These are phyloP conservation scores for Phytophthora quininea DNA, from an alignment of 352 stramenopile species.

Conservation along the genomic window DNA sequence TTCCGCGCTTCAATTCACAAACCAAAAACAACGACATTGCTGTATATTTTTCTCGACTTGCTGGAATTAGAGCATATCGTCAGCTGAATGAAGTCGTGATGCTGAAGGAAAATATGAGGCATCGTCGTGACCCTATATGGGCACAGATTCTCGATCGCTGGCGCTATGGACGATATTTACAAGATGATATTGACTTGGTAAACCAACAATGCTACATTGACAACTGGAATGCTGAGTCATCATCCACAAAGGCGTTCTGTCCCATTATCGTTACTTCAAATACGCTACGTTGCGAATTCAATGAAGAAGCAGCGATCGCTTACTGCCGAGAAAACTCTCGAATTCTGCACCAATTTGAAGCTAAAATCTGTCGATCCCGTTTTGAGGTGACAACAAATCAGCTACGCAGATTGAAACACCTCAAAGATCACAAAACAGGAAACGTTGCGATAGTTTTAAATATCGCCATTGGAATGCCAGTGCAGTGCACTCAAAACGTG, in stretches of 20 bases:
- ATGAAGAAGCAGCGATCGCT: neutral
- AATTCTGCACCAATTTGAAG: neutral
- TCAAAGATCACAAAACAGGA: conserved; percentile 9
- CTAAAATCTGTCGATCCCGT: neutral
- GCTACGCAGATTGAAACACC: neutral
- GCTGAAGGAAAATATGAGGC: neutral
- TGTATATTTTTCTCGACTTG: neutral
- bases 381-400: neutral
- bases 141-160: neutral
- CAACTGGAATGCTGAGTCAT: neutral
- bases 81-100: conserved; percentile 2
- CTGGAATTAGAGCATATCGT: conserved; percentile 1
- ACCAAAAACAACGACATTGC: neutral
- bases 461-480: neutral
- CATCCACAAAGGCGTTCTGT: neutral
- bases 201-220: neutral
- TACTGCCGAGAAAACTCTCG: neutral
- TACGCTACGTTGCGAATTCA: neutral
- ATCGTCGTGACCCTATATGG: neutral
- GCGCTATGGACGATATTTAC: neutral
- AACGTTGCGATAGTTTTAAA: conserved; percentile 2
- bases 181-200: neutral
- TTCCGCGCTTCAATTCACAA: neutral
- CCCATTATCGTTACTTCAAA: neutral
- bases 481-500: conserved; percentile 13